phyloP scores from a whole-genome alignment of 495 filamentous ascomycete genomes.

The Podospora comata region DNA sequence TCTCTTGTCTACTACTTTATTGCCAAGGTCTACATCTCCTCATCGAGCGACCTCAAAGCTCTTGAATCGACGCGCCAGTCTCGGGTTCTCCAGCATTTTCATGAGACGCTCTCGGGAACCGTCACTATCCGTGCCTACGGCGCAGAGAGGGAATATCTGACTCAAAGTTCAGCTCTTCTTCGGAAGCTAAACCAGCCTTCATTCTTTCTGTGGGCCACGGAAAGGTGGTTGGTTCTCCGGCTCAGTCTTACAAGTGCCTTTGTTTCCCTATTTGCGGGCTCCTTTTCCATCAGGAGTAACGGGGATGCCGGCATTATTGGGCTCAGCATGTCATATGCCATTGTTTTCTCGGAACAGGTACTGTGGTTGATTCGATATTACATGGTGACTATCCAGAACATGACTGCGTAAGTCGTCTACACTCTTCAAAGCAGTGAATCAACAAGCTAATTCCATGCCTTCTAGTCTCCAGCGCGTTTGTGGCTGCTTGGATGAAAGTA shows the following conservation, averaged over 20 bases:
- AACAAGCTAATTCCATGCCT: slow-evolving; percentile 9
- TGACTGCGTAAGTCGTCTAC: slow-evolving; percentile 15
- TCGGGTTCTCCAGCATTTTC: slow-evolving; percentile 14
- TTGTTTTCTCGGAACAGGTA: slow-evolving; percentile 51
- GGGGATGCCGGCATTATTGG: slow-evolving; percentile 65
- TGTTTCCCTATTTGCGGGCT: slow-evolving; percentile 80
- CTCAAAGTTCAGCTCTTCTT: slow-evolving; percentile 2
- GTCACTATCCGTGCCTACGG: slow-evolving; percentile 20
- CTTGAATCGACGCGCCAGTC: slow-evolving; percentile 14
- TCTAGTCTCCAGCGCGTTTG: slow-evolving; percentile 13
- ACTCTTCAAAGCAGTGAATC: not conserved
- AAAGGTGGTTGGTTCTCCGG: slow-evolving; percentile 63
- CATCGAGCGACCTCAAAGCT: slow-evolving; percentile 12
- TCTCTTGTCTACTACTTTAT: slow-evolving; percentile 13
- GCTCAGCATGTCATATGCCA: slow-evolving; percentile 79
- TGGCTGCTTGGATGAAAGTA: slow-evolving; percentile 12
- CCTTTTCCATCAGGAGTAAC: slow-evolving; percentile 52
- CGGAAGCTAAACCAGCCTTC: slow-evolving; percentile 16
- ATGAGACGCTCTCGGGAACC: slow-evolving; percentile 13
- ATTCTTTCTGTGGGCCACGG: slow-evolving; percentile 75
- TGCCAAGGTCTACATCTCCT: slow-evolving; percentile 13
- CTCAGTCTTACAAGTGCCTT: slow-evolving; percentile 55
- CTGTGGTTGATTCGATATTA: slow-evolving; percentile 45
- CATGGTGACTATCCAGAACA: slow-evolving; percentile 44
- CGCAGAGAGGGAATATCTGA: slow-evolving; percentile 9